A percentile compares a stretch with the other conserved stretches of the same genome.
phyloP scores from a whole-genome alignment of 495 filamentous ascomycete genomes.

The Collariella sp. region DNA sequence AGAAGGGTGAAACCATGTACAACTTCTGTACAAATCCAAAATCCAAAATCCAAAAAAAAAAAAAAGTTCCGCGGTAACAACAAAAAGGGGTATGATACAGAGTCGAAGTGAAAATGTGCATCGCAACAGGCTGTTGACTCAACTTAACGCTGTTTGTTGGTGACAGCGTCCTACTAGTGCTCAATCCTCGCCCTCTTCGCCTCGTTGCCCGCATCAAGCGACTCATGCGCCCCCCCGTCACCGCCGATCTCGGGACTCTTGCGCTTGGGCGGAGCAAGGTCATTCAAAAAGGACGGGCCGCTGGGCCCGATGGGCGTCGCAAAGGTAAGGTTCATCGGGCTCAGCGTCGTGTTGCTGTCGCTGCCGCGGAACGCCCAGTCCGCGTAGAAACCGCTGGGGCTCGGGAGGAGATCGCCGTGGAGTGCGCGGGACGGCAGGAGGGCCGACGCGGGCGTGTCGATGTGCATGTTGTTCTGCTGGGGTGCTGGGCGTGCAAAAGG shows the following conservation, averaged over 20 bases:
- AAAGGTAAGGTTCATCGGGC: slow-evolving; percentile 83
- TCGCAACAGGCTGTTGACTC: too few relatives aligned
- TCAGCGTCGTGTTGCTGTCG: slow-evolving; percentile 76
- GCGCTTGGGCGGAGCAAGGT: slow-evolving; percentile 34
- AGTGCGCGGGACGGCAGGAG: slow-evolving; percentile 86
- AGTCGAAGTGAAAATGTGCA: neutral
- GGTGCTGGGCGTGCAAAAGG: slow-evolving; percentile 83
- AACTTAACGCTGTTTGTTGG: too few relatives aligned
- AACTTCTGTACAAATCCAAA: too few relatives aligned
- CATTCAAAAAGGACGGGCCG: slow-evolving; percentile 58
- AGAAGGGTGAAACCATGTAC: too few relatives aligned
- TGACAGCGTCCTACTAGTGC: slow-evolving; percentile 4
- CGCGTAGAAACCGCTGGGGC: slow-evolving; percentile 82
- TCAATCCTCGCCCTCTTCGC: slow-evolving; percentile 40
- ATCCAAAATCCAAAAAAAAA: neutral
- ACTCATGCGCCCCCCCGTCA: slow-evolving; percentile 26
- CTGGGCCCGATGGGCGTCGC: slow-evolving; percentile 71
- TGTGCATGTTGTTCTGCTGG: slow-evolving; percentile 59
- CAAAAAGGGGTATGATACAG: neutral
- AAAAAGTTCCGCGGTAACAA: neutral
- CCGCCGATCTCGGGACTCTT: slow-evolving; percentile 42
- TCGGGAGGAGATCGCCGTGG: slow-evolving; percentile 72
- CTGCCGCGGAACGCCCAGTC: slow-evolving; percentile 69
- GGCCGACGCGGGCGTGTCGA: slow-evolving; percentile 96
- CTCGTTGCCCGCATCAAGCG: slow-evolving; percentile 30